Percentiles rank a stretch among this genome's conserved stretches.
Evolutionary conservation across 2,329 filamentous ascomycete genomes (phyloP).

Genomic region (Cordyceps fumosorosea): DNA sequence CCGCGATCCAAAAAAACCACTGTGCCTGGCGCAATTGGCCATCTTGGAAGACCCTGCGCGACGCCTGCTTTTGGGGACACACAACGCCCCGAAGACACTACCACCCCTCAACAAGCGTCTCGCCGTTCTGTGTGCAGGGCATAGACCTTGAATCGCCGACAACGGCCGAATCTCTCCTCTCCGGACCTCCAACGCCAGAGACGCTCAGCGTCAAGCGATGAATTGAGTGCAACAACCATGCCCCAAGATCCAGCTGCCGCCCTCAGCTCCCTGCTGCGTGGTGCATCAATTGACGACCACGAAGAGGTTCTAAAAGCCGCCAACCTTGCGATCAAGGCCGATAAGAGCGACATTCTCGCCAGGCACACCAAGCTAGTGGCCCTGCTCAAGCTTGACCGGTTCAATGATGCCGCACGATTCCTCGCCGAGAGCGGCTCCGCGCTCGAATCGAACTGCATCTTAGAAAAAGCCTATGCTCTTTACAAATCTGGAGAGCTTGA

Average conservation of each 20-base stretch:
- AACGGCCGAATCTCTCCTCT: background rate
- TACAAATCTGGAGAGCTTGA: constrained; percentile 69
- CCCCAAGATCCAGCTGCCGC: constrained; percentile 41
- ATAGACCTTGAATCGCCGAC: background rate
- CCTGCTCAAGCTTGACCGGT: constrained; percentile 75
- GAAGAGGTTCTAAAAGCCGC: constrained; percentile 62
- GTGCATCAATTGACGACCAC: constrained; percentile 59
- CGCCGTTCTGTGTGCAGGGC: background rate
- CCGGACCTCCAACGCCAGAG: background rate
- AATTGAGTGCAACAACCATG: constrained; percentile 24
- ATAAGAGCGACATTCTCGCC: constrained; percentile 52
- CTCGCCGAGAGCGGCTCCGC: constrained; percentile 57
- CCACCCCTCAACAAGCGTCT: background rate
- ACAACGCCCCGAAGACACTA: background rate
- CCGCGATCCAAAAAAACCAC: constrained; percentile 13
- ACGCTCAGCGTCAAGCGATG: constrained; percentile 18
- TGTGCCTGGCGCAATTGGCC: background rate
- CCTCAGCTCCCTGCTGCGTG: constrained; percentile 48
- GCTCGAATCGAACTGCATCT: constrained; percentile 52
- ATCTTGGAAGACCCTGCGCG: background rate
- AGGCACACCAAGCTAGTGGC: constrained; percentile 67
- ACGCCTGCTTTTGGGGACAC: background rate
- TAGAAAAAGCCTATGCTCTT: constrained; percentile 75
- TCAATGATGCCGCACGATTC: constrained; percentile 65
- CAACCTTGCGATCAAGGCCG: constrained; percentile 54